These are phyloP conservation scores for Colletotrichum navitas DNA, from an alignment of 2,329 filamentous ascomycete species.

Conservation along the genomic window DNA sequence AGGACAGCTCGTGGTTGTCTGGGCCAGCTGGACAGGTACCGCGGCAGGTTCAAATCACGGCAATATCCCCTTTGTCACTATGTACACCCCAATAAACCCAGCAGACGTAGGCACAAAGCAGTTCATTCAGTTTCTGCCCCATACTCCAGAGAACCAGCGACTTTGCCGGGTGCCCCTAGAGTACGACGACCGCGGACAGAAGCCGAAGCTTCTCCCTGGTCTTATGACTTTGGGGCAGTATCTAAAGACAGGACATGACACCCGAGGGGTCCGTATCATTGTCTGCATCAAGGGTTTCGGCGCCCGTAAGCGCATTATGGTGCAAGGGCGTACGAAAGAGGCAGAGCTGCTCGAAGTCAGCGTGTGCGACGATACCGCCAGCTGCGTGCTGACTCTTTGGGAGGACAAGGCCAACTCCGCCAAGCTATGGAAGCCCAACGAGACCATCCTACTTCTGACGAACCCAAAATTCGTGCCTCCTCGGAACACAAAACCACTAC, in stretches of 20 bases:
- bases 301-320: conserved; percentile 60
- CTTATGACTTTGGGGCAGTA: conserved; percentile 70
- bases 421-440: conserved; percentile 58
- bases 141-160: conserved; percentile 45
- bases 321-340: conserved; percentile 1
- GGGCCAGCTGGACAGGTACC: conserved; percentile 67
- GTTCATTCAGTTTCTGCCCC: conserved; percentile 66
- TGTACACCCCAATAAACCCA: conserved; percentile 69
- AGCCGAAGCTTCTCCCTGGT: conserved; percentile 51
- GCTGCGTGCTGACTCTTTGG: conserved; percentile 67
- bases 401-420: conserved; percentile 61
- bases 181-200: conserved; percentile 46
- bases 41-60: conserved; percentile 52
- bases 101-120: conserved; percentile 62
- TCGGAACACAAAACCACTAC: conserved; percentile 6
- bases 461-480: conserved; percentile 50
- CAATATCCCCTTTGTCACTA: conserved; percentile 56
- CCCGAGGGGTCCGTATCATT: conserved; percentile 63
- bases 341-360: conserved; percentile 61
- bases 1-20: conserved; percentile 67
- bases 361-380: conserved; percentile 70
- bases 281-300: conserved; percentile 71
- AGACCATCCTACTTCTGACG: conserved; percentile 64
- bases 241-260: conserved; percentile 65
- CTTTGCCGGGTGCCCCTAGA: conserved; percentile 61